Evolutionary conservation across 1,284 basidiomycete genomes (phyloP), one percentile per base, ranked within the genome.

Genomic region (Dichomitus squalens): DNA sequence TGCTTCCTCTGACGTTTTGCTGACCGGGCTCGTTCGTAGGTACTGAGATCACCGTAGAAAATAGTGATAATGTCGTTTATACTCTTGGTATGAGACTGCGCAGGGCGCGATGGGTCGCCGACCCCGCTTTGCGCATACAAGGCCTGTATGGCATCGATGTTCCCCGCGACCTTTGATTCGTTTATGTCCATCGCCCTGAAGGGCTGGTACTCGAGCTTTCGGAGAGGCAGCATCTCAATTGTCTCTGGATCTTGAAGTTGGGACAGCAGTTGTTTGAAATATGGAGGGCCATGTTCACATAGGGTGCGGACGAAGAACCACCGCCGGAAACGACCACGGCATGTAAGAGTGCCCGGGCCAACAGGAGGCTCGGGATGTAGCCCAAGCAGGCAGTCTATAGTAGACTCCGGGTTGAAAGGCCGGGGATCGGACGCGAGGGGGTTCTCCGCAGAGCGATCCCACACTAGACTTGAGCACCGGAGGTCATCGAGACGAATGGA

Each of bases 221-320:
- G 36, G 0, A 70, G 34, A 0, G 75, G 73, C 7, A 77, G 69
- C n/a, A 48, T 11, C 0, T 72, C 67, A n/a, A 75, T 49, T 1
- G 40, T 7, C 25, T 74, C 69, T 0, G 74, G 74, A 18, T 50
- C 21, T 2, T 44, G 60, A 0, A 71, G 51, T 0, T 58, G 6
- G 0, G 9, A 7, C 0, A n/a, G n/a, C 39, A 71, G 72, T 27
- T 64, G 18, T 0, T 23, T 21, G 29, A 74, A 71, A 35, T 64
- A 68, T 3, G 41, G 31, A 0, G 73, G 70, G 0, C 72, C 71
- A 50, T 68, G 51, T 0, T 55, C 3, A 16, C 67, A 12, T 0
- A 76, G 64, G 33, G 68, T 68, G 1, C 43, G 8, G 3, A 57
- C 46, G 27, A 74, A 71, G 4, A 55, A 54, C 65, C 69, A 76